Evolutionary conservation across 2,329 filamentous ascomycete genomes (phyloP).

Genomic region (Cercospora zeae-maydis): DNA sequence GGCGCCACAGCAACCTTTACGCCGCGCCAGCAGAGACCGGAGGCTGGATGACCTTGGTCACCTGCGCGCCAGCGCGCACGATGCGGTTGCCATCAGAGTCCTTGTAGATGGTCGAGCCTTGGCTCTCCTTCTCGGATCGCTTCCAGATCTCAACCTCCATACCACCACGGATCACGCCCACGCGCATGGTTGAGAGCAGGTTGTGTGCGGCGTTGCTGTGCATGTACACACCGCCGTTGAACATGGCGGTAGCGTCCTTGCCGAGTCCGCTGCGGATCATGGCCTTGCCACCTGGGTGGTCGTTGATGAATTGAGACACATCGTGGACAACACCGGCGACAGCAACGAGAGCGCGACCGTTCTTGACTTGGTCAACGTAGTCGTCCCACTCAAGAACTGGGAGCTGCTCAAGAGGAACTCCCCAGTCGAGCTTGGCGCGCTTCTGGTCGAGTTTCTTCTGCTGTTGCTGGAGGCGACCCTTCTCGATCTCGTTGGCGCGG

Average conservation of each 20-base stretch:
- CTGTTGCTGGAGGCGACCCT: slow-evolving; percentile 80
- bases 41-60: slow-evolving; percentile 77
- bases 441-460: slow-evolving; percentile 93
- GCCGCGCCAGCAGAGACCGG: slow-evolving; percentile 81
- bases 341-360: slow-evolving; percentile 71
- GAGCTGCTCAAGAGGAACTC: slow-evolving; percentile 76
- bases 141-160: slow-evolving; percentile 94
- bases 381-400: slow-evolving; percentile 85
- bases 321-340: slow-evolving; percentile 85
- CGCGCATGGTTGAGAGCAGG: slow-evolving; percentile 79
- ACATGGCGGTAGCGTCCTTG: slow-evolving; percentile 85
- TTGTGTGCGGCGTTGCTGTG: slow-evolving; percentile 91
- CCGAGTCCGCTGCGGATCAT: slow-evolving; percentile 78
- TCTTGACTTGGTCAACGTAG: slow-evolving; percentile 73
- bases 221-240: slow-evolving; percentile 87
- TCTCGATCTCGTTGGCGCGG: slow-evolving; percentile 87
- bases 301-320: slow-evolving; percentile 77
- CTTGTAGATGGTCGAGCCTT: slow-evolving; percentile 74
- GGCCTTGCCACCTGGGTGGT: slow-evolving; percentile 85
- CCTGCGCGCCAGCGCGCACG: slow-evolving; percentile 78
- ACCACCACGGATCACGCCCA: slow-evolving; percentile 80
- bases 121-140: slow-evolving; percentile 77
- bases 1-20: slow-evolving; percentile 39
- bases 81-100: slow-evolving; percentile 79
- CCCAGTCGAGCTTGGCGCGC: slow-evolving; percentile 79